Evolutionary conservation across 768 basidiomycete genomes (phyloP), one percentile per base, ranked within the genome.

Genomic region (Hericium rajendrae): DNA sequence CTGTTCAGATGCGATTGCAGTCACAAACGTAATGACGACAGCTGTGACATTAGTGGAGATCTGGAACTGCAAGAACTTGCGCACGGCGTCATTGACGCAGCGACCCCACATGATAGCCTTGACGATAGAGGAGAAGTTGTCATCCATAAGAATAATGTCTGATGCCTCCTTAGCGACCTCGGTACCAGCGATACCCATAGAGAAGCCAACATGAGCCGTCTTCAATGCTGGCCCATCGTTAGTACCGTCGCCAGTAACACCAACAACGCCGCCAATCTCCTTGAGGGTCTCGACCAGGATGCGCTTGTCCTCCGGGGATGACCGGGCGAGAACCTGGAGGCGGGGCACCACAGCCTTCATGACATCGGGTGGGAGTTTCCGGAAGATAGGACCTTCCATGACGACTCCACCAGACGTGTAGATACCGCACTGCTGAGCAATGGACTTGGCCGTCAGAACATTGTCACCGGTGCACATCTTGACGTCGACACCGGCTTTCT

Each of bases 381-480:
- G 82, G 79, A 98, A 99, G 4, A 86, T 79, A 0, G 95, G 95
- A 0, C 97, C 94, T 68, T 99, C 97, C 92, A 98, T 97, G 72
- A 99, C 90, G 62, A 98, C 82, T 32, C 97, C 97, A 24, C 94
- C 94, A 2, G 87, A 72, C 16, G 87, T 88, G 74, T 88, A 98
- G 68, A 98, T 97, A 40, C 94, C 94, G 65, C 95, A 98, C 66
- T 99, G 95, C 1, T 80, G 78, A 20, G 97, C 95, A 65, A 99
- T 99, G 6, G 94, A 97, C n/a, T 93, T 84, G 52, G 91, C 91
- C 0, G 91, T 94, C 53, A 97, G 82, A 52, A 94, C 91, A 62
- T 97, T 97, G 71, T 98, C 94, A 62, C 95, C 97, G 0, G 97
- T 98, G 69, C 92, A 95, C 94, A 97, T 99, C 75, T 97, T 97